Percentiles rank a stretch among this genome's conserved stretches.
phyloP scores from a whole-genome alignment of 257 asterid genomes.

The Solanum medicagineum region DNA sequence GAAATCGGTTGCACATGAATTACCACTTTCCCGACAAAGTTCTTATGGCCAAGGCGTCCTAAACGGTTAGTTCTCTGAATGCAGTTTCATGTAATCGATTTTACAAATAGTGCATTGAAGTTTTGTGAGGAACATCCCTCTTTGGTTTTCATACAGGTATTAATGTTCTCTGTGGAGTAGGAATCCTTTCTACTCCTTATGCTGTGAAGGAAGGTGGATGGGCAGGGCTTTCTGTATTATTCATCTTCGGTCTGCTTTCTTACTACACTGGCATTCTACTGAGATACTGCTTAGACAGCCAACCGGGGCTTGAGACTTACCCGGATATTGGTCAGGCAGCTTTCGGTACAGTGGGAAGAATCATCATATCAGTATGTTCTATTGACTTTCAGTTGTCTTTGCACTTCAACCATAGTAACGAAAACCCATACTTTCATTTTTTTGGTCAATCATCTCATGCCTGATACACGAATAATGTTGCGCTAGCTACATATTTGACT shows the following conservation, averaged over 20 bases:
- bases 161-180: conserved; percentile 93
- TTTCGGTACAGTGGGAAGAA: conserved; percentile 73
- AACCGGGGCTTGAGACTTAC: conserved; percentile 88
- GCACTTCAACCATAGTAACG: background rate
- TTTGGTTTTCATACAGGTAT: conserved; percentile 36
- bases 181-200: conserved; percentile 94
- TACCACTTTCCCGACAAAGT: conserved; percentile 43
- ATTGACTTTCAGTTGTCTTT: background rate
- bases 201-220: conserved; percentile 96
- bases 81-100: background rate
- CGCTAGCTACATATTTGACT: background rate
- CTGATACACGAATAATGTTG: background rate
- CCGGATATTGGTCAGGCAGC: conserved; percentile 99
- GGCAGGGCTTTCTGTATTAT: conserved; percentile 67
- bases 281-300: conserved; percentile 78
- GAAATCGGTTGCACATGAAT: conserved; percentile 50
- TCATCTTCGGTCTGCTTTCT: conserved; percentile 64
- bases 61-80: conserved; percentile 35
- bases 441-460: background rate
- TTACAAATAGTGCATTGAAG: background rate
- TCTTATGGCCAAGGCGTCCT: conserved; percentile 73
- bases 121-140: background rate
- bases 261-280: conserved; percentile 88
- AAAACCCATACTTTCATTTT: background rate
- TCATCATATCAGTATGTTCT: conserved; percentile 66